Evolutionary conservation across 148 eudicot species (phyloP), one percentile per base, ranked within the genome.

Genomic region (Rhododendron vialii): DNA sequence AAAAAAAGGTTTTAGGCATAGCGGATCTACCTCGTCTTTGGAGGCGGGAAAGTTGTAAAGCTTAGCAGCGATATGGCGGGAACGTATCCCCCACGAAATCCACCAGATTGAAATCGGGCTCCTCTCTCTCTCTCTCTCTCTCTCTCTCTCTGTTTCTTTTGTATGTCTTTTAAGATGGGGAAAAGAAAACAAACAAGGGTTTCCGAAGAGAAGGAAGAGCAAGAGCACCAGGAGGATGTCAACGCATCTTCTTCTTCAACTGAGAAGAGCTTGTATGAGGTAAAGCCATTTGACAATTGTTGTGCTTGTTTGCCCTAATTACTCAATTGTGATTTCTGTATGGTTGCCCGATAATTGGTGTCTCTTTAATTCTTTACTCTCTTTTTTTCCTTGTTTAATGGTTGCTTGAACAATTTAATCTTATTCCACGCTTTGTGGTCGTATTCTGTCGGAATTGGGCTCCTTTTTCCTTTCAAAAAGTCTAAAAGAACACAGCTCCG

Each of bases 231-330:
- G 11, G 80, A 87, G 3, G 83, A 84, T 83, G 65, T 47, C 65
- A 50, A 78, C 73, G 85, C 18, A 84, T 89, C 90, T 87, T 90
- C 89, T 84, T 87, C 88, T 47, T 47, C 50, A 4, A 48, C 83
- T 3, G 86, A 86, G 13, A 92, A 92, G 80, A 92, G 91, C 89
- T 92, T 95, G 76, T 95, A 94, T 53, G 96, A 94, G 96, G 98
- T 94, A 86, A 38, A 7, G n/a, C 71, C n/a, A 33, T 71, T 45
- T 17, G 15, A 73, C 17, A 13, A 45, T 67, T 9, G 51, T 47
- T 86, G 41, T 38, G 9, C 12, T 81, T 86, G 30, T 10, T 53
- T 47, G 18, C 74, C 48, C 43, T 71, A 33, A 24, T 7, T 81
- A 20, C 30, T n/a, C 5, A 18, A 82, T 24, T 20, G 8, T 11